Percentiles rank a stretch among this genome's conserved stretches.
Evolutionary conservation across 1,284 basidiomycete genomes (phyloP).

Genomic region (Leccinum glutinopallens): DNA sequence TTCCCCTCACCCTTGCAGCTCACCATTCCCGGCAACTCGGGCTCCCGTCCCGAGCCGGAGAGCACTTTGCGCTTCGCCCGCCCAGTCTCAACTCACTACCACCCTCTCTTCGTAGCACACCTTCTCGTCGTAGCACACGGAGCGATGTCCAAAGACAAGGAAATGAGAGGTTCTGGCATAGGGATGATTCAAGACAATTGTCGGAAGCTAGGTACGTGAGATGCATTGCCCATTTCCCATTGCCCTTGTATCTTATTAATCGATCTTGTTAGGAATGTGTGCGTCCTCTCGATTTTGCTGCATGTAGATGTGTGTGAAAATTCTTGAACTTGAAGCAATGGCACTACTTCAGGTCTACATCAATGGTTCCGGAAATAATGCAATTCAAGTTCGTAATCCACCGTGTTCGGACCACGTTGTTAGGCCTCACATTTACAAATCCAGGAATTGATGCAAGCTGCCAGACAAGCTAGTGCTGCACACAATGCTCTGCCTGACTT

Average conservation of each 20-base stretch:
- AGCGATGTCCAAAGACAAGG: neutral
- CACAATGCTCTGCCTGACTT: slow-evolving; percentile 21
- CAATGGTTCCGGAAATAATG: slow-evolving; percentile 22
- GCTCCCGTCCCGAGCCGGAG: too few species aligned
- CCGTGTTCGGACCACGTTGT: neutral
- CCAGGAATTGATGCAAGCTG: slow-evolving; percentile 28
- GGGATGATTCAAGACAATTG: slow-evolving; percentile 32
- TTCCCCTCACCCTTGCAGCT: too few species aligned
- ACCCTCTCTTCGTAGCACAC: neutral
- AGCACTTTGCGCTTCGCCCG: too few species aligned
- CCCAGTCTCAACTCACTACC: too few species aligned
- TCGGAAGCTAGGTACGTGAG: slow-evolving; percentile 35
- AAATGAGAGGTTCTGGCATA: slow-evolving; percentile 26
- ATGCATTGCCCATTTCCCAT: neutral
- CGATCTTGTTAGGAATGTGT: slow-evolving; percentile 34
- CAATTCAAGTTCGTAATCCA: slow-evolving; percentile 20
- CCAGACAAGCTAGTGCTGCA: slow-evolving; percentile 11
- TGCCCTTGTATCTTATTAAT: neutral
- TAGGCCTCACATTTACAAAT: slow-evolving; percentile 7
- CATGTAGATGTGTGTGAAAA: neutral
- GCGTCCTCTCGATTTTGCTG: slow-evolving; percentile 10
- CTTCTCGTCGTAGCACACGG: too few species aligned
- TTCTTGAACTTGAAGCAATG: slow-evolving; percentile 18
- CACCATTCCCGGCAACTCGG: too few species aligned
- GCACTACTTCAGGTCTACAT: slow-evolving; percentile 19